Evolutionary conservation across 495 filamentous ascomycete species (phyloP).

Genomic region (Trichoderma virens): DNA sequence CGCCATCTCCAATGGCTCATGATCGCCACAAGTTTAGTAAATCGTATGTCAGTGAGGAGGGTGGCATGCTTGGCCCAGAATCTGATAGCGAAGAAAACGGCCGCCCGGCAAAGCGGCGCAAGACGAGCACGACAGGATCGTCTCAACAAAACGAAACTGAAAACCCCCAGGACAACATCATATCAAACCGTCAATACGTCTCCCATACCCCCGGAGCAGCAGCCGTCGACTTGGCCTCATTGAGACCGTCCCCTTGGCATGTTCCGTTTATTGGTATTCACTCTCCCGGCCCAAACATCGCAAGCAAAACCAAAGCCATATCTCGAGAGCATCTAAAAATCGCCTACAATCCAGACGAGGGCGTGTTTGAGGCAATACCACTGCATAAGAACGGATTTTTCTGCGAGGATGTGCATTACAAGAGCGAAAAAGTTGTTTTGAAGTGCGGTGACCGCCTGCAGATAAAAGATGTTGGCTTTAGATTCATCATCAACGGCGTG

Average conservation of each 20-base stretch:
- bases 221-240: slow-evolving; percentile 41
- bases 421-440: slow-evolving; percentile 55
- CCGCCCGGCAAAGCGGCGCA: slow-evolving; percentile 32
- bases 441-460: slow-evolving; percentile 67
- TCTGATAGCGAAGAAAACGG: slow-evolving; percentile 34
- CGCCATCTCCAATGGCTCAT: slow-evolving; percentile 29
- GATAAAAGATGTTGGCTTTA: slow-evolving; percentile 68
- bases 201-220: slow-evolving; percentile 41
- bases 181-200: slow-evolving; percentile 40
- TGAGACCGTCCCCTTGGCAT: slow-evolving; percentile 51
- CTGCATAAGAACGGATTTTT: slow-evolving; percentile 83
- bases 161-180: slow-evolving; percentile 18
- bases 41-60: slow-evolving; percentile 46
- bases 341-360: slow-evolving; percentile 64
- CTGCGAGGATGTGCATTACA: slow-evolving; percentile 64
- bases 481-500: slow-evolving; percentile 67
- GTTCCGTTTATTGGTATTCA: slow-evolving; percentile 77
- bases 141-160: slow-evolving; percentile 18
- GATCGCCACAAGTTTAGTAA: slow-evolving; percentile 41
- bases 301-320: slow-evolving; percentile 61
- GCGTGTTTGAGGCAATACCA: slow-evolving; percentile 71
- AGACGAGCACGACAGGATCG: slow-evolving; percentile 17
- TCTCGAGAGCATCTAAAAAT: slow-evolving; percentile 83
- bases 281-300: slow-evolving; percentile 52
- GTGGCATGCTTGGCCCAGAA: slow-evolving; percentile 44